Conservation (phyloP, 768 basidiomycete genomes). For the Rhizopogon vesiculosus region DNA sequence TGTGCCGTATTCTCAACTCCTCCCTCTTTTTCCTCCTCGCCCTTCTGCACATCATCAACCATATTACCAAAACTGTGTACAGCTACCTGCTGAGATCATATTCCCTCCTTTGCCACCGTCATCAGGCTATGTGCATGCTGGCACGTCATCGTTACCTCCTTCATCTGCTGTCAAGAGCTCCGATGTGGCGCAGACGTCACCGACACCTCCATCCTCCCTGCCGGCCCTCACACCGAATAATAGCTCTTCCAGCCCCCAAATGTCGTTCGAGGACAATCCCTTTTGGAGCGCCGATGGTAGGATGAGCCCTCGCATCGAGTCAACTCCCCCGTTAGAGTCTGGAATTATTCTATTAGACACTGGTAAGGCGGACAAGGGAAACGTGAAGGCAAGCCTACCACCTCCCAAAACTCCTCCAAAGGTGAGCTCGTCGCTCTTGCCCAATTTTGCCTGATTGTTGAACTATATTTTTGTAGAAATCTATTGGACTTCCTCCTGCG, state of each 20-base stretch:
- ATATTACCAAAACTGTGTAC: conserved; percentile 61
- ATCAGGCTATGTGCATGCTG: conserved; percentile 33
- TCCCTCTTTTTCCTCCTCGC: conserved; percentile 46
- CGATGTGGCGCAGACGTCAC: conserved; percentile 21
- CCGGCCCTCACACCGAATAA: conserved; percentile 62
- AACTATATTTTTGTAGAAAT: conserved; percentile 24
- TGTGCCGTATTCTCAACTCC: conserved; percentile 18
- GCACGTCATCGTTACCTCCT: conserved; percentile 15
- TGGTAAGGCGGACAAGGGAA: conserved; percentile 9
- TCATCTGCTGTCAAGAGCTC: conserved; percentile 19
- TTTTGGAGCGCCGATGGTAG: conserved; percentile 7
- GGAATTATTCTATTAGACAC: conserved; percentile 6
- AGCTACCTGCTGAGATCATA: conserved; percentile 58
- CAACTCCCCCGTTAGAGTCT: conserved; percentile 12
- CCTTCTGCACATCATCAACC: conserved; percentile 67
- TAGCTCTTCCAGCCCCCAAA: conserved; percentile 62
- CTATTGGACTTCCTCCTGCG: conserved; percentile 33
- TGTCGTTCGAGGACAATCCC: conserved; percentile 22
- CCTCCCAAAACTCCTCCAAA: conserved; percentile 25
- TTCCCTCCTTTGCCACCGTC: conserved; percentile 69
- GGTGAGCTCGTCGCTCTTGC: conserved; percentile 4
- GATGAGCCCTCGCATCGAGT: conserved; percentile 8
- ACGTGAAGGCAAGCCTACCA: conserved; percentile 11
- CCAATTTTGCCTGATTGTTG: neutral
- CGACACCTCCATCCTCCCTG: conserved; percentile 33